phyloP scores from a whole-genome alignment of 805 yeast species.

The Ogataea ramenticola region DNA sequence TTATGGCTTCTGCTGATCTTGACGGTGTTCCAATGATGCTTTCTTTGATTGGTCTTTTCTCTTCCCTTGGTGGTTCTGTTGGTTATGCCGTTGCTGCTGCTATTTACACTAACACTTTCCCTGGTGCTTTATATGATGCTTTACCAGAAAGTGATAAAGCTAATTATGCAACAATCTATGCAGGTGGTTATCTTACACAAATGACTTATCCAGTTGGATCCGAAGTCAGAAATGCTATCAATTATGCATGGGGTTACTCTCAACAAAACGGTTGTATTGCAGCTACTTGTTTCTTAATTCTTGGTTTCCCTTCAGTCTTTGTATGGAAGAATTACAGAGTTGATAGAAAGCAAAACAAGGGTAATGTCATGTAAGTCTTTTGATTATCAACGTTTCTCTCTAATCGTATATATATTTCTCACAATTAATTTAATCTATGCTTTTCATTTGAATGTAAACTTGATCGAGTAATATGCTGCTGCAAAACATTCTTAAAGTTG shows the following conservation, averaged over 20 bases:
- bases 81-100: slow-evolving; percentile 35
- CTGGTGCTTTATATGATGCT: slow-evolving; percentile 12
- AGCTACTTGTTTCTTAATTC: slow-evolving; percentile 16
- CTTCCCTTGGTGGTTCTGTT: slow-evolving; percentile 30
- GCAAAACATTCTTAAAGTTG: too few relatives aligned
- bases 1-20: slow-evolving; percentile 32
- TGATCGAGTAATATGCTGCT: too few relatives aligned
- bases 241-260: slow-evolving; percentile 19
- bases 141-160: slow-evolving; percentile 20
- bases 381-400: too few relatives aligned
- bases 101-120: slow-evolving; percentile 26
- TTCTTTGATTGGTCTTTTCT: slow-evolving; percentile 26
- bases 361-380: slow-evolving; percentile 11
- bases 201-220: slow-evolving; percentile 18
- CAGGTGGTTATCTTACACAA: slow-evolving; percentile 18
- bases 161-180: slow-evolving; percentile 8
- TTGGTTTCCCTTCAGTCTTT: slow-evolving; percentile 16
- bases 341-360: slow-evolving; percentile 14
- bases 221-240: slow-evolving; percentile 18
- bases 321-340: slow-evolving; percentile 24
- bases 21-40: slow-evolving; percentile 35
- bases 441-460: not conserved
- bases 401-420: not conserved
- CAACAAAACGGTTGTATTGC: slow-evolving; percentile 19
- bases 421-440: not conserved